Conservation (phyloP, 139 green algal species). For the Astrephomene gubernaculifera region DNA sequence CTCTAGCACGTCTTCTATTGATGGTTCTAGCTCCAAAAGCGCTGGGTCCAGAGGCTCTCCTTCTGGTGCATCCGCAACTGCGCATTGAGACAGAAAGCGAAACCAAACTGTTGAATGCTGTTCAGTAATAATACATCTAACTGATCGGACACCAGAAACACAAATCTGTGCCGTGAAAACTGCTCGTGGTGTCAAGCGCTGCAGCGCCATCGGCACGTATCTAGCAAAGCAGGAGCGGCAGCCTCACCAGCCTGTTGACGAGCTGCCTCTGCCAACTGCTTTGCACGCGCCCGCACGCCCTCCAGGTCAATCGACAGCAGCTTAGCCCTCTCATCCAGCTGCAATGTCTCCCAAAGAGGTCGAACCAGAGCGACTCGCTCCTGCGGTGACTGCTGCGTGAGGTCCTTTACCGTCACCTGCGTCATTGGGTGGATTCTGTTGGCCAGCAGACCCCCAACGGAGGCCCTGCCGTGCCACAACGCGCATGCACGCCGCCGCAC, state of each 20-base stretch:
- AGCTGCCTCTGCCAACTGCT: constrained; percentile 47
- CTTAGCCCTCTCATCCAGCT: constrained; percentile 66
- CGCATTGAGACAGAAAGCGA: too few relatives aligned
- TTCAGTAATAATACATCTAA: too few relatives aligned
- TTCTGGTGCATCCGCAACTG: constrained; percentile 46
- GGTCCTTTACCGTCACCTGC: background rate
- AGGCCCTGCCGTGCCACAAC: background rate
- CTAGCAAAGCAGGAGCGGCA: too few relatives aligned
- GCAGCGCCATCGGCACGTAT: too few relatives aligned
- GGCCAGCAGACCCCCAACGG: constrained; percentile 6
- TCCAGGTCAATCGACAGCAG: constrained; percentile 74
- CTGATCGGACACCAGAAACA: too few relatives aligned
- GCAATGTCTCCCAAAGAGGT: constrained; percentile 80
- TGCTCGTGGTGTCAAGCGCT: too few relatives aligned
- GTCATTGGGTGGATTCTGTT: background rate
- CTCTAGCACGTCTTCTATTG: constrained; percentile 78
- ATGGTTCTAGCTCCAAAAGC: constrained; percentile 48
- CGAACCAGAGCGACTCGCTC: constrained; percentile 76
- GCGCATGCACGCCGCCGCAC: constrained; percentile 3
- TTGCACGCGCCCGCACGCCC: constrained; percentile 62
- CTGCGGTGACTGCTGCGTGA: constrained; percentile 57
- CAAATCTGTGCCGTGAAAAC: too few relatives aligned
- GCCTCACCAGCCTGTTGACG: constrained; percentile 57
- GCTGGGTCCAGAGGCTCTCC: constrained; percentile 28
- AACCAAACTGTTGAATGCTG: too few relatives aligned